A percentile compares a stretch with the other conserved stretches of the same genome.
These are phyloP conservation scores for Blastocystis hominis DNA, from an alignment of 352 stramenopile genomes.

Conservation along the genomic window DNA sequence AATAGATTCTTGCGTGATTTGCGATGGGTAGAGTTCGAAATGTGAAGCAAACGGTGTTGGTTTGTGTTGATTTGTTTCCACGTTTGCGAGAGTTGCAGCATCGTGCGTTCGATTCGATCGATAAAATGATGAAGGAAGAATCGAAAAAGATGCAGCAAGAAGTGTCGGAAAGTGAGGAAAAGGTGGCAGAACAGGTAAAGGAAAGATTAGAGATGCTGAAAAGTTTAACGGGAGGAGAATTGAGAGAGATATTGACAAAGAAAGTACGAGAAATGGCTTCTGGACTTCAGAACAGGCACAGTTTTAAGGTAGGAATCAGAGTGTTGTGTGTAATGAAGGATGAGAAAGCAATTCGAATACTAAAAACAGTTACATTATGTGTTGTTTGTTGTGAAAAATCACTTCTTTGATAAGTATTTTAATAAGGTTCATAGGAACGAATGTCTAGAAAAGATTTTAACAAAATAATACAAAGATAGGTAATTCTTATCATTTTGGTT, in stretches of 20 bases:
- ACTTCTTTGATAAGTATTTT: too few relatives aligned
- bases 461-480: too few relatives aligned
- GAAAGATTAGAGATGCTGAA: neutral
- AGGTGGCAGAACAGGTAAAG: neutral
- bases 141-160: neutral
- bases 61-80: neutral
- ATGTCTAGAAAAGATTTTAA: too few relatives aligned
- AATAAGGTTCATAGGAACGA: too few relatives aligned
- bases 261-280: neutral
- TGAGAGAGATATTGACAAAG: neutral
- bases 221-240: neutral
- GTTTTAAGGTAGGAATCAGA: neutral
- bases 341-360: neutral
- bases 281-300: neutral
- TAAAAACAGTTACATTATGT: neutral
- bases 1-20: neutral
- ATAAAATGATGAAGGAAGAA: neutral
- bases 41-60: neutral
- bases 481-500: too few relatives aligned
- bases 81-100: neutral
- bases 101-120: neutral
- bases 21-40: neutral
- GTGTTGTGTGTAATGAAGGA: neutral
- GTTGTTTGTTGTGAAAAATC: too few relatives aligned
- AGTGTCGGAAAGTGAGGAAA: neutral